phyloP scores from a whole-genome alignment of 495 filamentous ascomycete species.

The Tuber microsphaerosporum region DNA sequence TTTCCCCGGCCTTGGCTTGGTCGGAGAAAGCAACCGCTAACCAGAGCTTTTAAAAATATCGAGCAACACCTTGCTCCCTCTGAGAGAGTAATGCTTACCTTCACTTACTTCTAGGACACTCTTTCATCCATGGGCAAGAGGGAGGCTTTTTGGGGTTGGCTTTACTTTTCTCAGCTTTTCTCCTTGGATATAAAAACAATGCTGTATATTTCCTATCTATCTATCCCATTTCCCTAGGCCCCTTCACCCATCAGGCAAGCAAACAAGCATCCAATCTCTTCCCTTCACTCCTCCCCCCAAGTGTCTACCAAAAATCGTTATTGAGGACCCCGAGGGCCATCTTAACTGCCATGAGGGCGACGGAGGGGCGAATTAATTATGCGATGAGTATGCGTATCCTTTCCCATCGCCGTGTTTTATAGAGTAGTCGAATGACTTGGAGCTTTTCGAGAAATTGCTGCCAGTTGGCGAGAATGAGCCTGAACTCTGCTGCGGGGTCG shows the following conservation, averaged over 20 bases:
- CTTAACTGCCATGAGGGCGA: not conserved
- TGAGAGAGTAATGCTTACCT: not conserved
- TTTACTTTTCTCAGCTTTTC: not conserved
- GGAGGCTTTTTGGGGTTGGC: not conserved
- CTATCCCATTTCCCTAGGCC: not conserved
- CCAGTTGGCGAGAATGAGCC: not conserved
- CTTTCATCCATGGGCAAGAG: not conserved
- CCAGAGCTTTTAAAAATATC: not conserved
- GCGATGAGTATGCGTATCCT: not conserved
- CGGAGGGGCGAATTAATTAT: not conserved
- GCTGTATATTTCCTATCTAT: not conserved
- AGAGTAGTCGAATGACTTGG: not conserved
- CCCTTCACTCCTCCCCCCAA: not conserved
- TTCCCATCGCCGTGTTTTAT: not conserved
- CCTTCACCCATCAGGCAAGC: not conserved
- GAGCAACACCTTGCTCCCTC: not conserved
- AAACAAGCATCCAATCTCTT: not conserved
- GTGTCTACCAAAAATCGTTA: not conserved
- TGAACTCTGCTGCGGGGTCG: not conserved
- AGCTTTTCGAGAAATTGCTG: not conserved
- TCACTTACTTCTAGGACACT: not conserved
- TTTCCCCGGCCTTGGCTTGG: conserved; percentile 73
- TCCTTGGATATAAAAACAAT: not conserved
- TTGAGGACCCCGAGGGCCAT: not conserved
- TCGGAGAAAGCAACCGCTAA: conserved; percentile 44